These are phyloP conservation scores for Colletotrichum abscissum DNA, from an alignment of 2,329 filamentous ascomycete species.

Conservation along the genomic window DNA sequence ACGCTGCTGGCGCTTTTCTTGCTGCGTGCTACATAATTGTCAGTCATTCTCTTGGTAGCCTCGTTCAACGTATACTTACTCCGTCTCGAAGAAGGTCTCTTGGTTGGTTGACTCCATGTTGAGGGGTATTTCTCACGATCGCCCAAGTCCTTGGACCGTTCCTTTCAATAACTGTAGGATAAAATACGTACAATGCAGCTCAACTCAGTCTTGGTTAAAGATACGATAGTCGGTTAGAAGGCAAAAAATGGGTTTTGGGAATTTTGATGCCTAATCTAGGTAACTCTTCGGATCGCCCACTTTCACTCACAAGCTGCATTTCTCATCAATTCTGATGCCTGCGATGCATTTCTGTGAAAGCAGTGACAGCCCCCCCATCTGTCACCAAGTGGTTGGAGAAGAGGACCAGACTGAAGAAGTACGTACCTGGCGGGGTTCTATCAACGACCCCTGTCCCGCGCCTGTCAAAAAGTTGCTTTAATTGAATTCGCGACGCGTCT, in stretches of 20 bases:
- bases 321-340: conserved; percentile 34
- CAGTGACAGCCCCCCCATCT: not conserved
- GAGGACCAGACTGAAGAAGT: not conserved
- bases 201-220: not conserved
- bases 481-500: conserved; percentile 51
- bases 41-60: conserved; percentile 42
- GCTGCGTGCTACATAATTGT: not conserved
- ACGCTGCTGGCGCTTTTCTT: conserved; percentile 31
- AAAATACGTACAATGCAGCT: no score
- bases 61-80: conserved; percentile 64
- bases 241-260: not conserved
- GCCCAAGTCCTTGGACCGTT: not conserved
- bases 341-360: conserved; percentile 18
- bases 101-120: conserved; percentile 79
- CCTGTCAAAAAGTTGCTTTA: conserved; percentile 40
- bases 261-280: conserved; percentile 7
- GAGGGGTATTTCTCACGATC: conserved; percentile 26
- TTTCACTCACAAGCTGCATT: conserved; percentile 20
- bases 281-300: conserved; percentile 1
- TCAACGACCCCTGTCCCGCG: not conserved
- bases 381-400: not conserved
- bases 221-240: not conserved
- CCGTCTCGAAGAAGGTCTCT: conserved; percentile 92
- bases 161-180: not conserved
- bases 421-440: conserved; percentile 15